Percentiles rank a stretch among this genome's conserved stretches.
Conservation (phyloP, 2,329 filamentous ascomycete species). For the Pseudogymnoascus sp. region DNA sequence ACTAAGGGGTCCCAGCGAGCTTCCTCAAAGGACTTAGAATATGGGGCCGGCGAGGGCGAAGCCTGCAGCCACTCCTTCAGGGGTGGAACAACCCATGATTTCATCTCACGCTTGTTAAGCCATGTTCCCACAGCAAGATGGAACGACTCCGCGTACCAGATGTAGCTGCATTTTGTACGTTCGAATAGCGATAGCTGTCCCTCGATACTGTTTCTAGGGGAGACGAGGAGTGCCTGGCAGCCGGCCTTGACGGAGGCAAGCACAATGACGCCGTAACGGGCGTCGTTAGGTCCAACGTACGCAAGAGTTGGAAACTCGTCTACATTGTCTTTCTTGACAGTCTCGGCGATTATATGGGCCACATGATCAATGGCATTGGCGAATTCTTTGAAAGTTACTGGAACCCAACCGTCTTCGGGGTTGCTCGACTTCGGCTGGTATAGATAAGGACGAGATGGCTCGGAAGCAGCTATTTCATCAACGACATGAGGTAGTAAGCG, state of each 20-base stretch:
- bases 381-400: constrained; percentile 32
- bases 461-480: constrained; percentile 31
- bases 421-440: constrained; percentile 30
- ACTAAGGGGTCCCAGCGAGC: constrained; percentile 31
- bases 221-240: constrained; percentile 30
- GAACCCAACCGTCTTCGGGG: constrained; percentile 35
- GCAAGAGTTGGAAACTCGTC: constrained; percentile 33
- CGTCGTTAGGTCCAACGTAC: constrained; percentile 36
- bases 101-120: neutral
- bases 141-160: neutral
- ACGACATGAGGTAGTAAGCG: constrained; percentile 34
- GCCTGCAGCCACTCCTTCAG: neutral
- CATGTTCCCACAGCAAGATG: neutral
- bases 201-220: constrained; percentile 30
- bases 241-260: constrained; percentile 29
- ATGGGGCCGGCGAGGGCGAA: constrained; percentile 21
- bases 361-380: constrained; percentile 36
- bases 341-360: constrained; percentile 30
- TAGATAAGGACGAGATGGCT: constrained; percentile 32
- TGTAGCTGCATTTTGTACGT: neutral
- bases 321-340: constrained; percentile 13
- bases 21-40: constrained; percentile 29
- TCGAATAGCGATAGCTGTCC: constrained; percentile 30
- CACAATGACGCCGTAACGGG: constrained; percentile 17
- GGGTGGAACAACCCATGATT: neutral